These are phyloP conservation scores for Gaultheria prostrata DNA, from an alignment of 148 eudicot species.

Conservation along the genomic window DNA sequence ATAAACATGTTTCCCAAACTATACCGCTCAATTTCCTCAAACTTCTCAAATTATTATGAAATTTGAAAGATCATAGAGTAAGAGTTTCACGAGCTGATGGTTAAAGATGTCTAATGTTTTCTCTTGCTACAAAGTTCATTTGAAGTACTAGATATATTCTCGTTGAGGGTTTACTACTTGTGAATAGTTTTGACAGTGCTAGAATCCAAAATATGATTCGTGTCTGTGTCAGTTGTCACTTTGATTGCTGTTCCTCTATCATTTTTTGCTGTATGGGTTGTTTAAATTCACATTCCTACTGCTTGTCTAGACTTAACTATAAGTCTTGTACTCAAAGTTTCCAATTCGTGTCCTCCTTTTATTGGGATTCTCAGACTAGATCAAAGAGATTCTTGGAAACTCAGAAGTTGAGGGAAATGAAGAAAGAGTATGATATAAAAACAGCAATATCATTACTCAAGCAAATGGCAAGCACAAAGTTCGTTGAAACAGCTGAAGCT, in stretches of 20 bases:
- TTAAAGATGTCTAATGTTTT: neutral
- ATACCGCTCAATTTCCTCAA: neutral
- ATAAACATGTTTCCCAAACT: neutral
- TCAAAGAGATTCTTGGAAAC: constrained; percentile 89
- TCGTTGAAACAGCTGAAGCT: constrained; percentile 84
- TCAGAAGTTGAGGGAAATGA: constrained; percentile 74
- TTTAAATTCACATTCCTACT: neutral
- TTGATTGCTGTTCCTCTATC: constrained; percentile 1
- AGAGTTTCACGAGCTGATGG: neutral
- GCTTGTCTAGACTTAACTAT: neutral
- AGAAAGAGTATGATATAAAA: constrained; percentile 78
- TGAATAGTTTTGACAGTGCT: neutral
- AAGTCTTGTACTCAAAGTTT: neutral
- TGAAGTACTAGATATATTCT: neutral
- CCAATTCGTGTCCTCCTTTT: constrained; percentile 5
- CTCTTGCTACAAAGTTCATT: neutral
- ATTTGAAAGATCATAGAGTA: neutral
- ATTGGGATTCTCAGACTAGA: constrained; percentile 48
- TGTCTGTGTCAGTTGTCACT: neutral
- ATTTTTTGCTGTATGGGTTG: neutral
- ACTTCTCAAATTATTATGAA: neutral
- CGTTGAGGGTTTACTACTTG: neutral
- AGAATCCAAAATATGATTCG: neutral
- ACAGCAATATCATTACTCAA: constrained; percentile 76
- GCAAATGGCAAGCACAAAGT: constrained; percentile 71